Base-by-base conservation (phyloP, 768 basidiomycete species). In the Omphalotus guepiniiformis region DNA sequence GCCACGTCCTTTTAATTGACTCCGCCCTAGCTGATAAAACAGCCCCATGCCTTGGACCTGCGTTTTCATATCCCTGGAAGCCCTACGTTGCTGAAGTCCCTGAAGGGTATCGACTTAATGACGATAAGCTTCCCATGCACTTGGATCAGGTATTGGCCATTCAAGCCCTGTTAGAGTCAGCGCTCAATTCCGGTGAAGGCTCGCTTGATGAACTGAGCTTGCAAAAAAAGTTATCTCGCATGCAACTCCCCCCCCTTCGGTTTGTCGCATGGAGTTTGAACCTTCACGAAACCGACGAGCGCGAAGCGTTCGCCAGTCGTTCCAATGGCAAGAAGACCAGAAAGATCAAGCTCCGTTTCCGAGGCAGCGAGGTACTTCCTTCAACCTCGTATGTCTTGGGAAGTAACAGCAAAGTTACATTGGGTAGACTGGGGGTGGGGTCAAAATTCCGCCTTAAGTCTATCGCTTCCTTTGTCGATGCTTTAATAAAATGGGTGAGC, bases 401-500 rank as follows among this genome's bases (percentile, higher is more conserved):
- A 21, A 42, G 26, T 27, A n/a, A n/a, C n/a, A n/a, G 23, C 45
- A 40, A 21, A 9, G 37, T 39, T 19, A 40, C 37, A 11, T 25
- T 26, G 7, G 23, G 13, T 19, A 8, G 16, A 15, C 36, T 39
- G 18, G 15, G 12, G 27, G 18, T n/a, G 26, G 15, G 13, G 15
- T 7, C 22, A n/a, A 21, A 8, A 8, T 11, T 27, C 15, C 7
- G 26, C 9, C 13, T 13, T 12, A 47, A 47, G 12, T 22, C 8
- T 39, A 18, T 15, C 36, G 15, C 26, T 25, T 15, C 22, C 26
- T 47, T 26, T 36, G 28, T 47, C 15, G 45, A 32, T n/a, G 9
- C 38, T 5, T 37, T 47, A 38, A 22, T 47, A 3, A 26, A 47
- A 21, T 47, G 45, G 45, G 35, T 47, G 35, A 25, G 23, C 26